Conservation (phyloP, 2,329 filamentous ascomycete species). For the Stachybotrys elegans region DNA sequence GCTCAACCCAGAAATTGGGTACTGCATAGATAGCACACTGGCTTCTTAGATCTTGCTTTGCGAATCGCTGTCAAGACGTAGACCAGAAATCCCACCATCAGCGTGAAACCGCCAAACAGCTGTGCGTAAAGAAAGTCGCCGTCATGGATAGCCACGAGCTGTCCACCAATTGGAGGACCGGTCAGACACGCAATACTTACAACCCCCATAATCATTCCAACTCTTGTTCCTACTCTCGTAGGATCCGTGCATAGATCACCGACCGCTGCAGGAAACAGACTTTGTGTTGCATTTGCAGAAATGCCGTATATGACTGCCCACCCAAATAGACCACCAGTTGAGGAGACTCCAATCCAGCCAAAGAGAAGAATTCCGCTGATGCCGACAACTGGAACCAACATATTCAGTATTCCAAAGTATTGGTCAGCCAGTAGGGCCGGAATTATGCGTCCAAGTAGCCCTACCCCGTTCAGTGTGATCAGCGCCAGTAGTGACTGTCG, state of each 20-base stretch:
- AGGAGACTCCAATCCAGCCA: background rate
- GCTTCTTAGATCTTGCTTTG: background rate
- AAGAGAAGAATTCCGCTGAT: slow-evolving; percentile 6
- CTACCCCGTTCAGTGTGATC: slow-evolving; percentile 12
- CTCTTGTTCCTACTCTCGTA: slow-evolving; percentile 3
- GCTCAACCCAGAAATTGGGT: no score
- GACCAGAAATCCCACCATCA: background rate
- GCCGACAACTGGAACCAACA: slow-evolving; percentile 8
- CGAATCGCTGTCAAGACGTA: background rate
- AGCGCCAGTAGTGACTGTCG: background rate
- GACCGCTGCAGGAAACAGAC: slow-evolving; percentile 4
- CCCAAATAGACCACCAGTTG: background rate
- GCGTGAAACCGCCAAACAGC: background rate
- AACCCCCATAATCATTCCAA: slow-evolving; percentile 2
- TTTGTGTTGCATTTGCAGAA: slow-evolving; percentile 3
- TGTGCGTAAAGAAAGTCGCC: background rate
- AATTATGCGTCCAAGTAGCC: slow-evolving; percentile 11
- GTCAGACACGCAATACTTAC: background rate
- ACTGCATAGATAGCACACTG: no score
- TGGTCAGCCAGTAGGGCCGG: slow-evolving; percentile 12
- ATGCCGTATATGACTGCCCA: slow-evolving; percentile 12
- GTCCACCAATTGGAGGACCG: background rate
- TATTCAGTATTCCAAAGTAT: slow-evolving; percentile 12
- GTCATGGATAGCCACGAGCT: background rate
- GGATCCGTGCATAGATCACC: slow-evolving; percentile 2